Conservation (phyloP, 129 eudicot species). For the Smallanthus sonchifolius region DNA sequence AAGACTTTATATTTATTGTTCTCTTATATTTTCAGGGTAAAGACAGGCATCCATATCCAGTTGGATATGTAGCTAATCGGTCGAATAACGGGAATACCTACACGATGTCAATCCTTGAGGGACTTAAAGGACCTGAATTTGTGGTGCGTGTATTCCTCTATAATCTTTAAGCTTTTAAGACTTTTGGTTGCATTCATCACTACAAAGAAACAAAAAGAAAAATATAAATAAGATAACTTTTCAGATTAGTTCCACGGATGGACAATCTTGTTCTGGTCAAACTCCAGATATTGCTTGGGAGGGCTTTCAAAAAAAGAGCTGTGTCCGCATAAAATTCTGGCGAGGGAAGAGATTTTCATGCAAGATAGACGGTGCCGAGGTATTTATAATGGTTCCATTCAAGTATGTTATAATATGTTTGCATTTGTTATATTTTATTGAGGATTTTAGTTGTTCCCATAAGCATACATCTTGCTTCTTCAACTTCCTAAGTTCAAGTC, state of each 20-base stretch:
- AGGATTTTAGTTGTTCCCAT: neutral
- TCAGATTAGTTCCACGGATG: slow-evolving; percentile 76
- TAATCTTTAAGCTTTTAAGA: slow-evolving; percentile 3
- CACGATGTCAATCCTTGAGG: slow-evolving; percentile 81
- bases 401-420: neutral
- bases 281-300: slow-evolving; percentile 98
- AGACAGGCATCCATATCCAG: slow-evolving; percentile 92
- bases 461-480: slow-evolving; percentile 1
- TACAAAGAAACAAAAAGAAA: neutral
- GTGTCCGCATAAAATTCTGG: slow-evolving; percentile 49
- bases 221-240: slow-evolving; percentile 13
- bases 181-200: slow-evolving; percentile 2
- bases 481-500: neutral
- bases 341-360: slow-evolving; percentile 83
- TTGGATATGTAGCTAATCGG: slow-evolving; percentile 75
- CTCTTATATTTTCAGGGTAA: slow-evolving; percentile 59
- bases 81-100: slow-evolving; percentile 59
- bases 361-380: slow-evolving; percentile 96
- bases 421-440: neutral
- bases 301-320: slow-evolving; percentile 71
- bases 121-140: slow-evolving; percentile 84
- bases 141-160: slow-evolving; percentile 44
- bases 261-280: slow-evolving; percentile 74
- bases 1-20: neutral
- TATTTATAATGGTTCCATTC: slow-evolving; percentile 26